Percentiles rank a stretch among this genome's conserved stretches.
These are phyloP conservation scores for Scheffersomyces stipitis DNA, from an alignment of 805 yeast genomes.

Conservation along the genomic window DNA sequence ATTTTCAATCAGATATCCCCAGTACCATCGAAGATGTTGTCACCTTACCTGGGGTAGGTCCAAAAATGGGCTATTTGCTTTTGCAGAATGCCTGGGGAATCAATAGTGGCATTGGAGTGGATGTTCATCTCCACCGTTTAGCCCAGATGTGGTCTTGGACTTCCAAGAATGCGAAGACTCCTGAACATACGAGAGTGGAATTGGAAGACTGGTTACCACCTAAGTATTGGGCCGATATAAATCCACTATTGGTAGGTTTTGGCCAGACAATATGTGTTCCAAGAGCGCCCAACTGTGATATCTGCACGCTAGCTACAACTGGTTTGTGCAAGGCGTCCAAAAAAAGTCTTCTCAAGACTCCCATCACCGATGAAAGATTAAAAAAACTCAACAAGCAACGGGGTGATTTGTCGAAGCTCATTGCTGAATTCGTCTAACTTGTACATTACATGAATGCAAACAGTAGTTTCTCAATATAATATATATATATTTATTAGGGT, in stretches of 20 bases:
- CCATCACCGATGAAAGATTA: constrained; percentile 25
- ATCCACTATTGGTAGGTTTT: constrained; percentile 86
- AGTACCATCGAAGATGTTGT: constrained; percentile 61
- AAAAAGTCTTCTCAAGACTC: constrained; percentile 34
- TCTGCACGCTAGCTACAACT: constrained; percentile 56
- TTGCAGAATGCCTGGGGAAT: constrained; percentile 81
- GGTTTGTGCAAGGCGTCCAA: constrained; percentile 62
- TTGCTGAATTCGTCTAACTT: constrained; percentile 5
- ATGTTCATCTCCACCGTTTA: constrained; percentile 82
- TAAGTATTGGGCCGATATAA: constrained; percentile 78
- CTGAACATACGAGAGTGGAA: constrained; percentile 71
- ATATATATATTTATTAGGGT: too few species aligned
- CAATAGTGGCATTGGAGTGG: constrained; percentile 87
- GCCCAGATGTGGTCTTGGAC: constrained; percentile 85
- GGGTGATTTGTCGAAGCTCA: constrained; percentile 28
- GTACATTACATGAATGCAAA: too few species aligned
- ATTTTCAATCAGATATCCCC: constrained; percentile 72
- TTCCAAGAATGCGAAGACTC: constrained; percentile 47
- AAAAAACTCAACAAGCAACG: constrained; percentile 30
- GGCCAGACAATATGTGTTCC: constrained; percentile 88
- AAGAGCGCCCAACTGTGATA: constrained; percentile 65
- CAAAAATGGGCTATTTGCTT: constrained; percentile 86
- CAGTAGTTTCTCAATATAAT: neutral
- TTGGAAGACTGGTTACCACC: constrained; percentile 74
- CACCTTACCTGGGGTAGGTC: constrained; percentile 88